phyloP scores from a whole-genome alignment of 176 grass and related monocot genomes.

The Coix lacrymajobi region DNA sequence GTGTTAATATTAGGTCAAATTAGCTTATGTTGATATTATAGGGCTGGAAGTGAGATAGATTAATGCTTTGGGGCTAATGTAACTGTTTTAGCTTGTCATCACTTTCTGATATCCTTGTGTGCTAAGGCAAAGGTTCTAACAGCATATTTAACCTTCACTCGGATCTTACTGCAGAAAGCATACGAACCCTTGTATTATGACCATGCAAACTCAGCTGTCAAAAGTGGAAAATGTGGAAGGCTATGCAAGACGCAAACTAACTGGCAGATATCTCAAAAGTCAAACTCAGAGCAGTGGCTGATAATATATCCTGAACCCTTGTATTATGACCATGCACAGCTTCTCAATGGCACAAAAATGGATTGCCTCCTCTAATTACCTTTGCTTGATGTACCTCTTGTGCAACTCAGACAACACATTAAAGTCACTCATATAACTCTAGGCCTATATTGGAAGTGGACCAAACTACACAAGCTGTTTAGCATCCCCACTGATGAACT shows the following conservation, averaged over 20 bases:
- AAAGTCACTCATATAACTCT: conserved; percentile 2
- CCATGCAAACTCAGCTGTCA: no score
- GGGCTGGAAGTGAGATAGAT: neutral
- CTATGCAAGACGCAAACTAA: conserved; percentile 2
- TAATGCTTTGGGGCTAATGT: neutral
- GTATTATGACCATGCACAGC: neutral
- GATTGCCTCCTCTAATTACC: neutral
- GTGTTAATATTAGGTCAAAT: neutral
- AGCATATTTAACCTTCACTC: neutral
- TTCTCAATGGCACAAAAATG: conserved; percentile 11
- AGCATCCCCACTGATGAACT: neutral
- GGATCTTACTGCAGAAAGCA: neutral
- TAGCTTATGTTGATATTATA: neutral
- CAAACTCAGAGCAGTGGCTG: neutral
- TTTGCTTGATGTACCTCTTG: conserved; percentile 16
- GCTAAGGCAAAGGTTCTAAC: neutral
- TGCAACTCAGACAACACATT: conserved; percentile 11
- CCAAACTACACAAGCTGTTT: conserved; percentile 15
- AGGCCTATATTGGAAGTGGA: neutral
- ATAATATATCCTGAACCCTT: neutral
- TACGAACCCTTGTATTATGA: no score
- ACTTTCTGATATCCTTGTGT: neutral
- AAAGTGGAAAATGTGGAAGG: neutral
- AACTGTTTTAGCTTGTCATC: neutral
- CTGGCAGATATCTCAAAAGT: neutral